Conservation (phyloP, 805 yeast genomes). For the Saccharomycopsis guyanensis region DNA sequence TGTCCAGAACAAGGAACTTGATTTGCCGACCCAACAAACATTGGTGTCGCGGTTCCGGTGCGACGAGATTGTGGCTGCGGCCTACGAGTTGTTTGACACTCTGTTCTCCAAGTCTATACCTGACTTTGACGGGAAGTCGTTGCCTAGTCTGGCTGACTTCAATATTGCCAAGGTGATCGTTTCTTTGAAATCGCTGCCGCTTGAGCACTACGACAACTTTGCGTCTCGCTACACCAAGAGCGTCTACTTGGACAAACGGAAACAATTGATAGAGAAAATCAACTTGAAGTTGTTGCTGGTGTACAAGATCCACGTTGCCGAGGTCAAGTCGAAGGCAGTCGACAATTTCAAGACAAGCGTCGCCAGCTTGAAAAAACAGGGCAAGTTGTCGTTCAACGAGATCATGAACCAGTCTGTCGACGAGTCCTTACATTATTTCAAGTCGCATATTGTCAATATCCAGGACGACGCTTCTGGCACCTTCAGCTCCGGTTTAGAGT, state of each 20-base stretch:
- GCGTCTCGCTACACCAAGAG: slow-evolving; percentile 69
- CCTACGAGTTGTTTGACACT: slow-evolving; percentile 39
- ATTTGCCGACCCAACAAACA: slow-evolving; percentile 93
- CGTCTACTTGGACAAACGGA: slow-evolving; percentile 62
- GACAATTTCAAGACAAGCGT: slow-evolving; percentile 26
- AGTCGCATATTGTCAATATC: slow-evolving; percentile 27
- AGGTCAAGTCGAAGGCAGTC: slow-evolving; percentile 31
- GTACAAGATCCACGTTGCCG: slow-evolving; percentile 34
- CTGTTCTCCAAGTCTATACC: slow-evolving; percentile 28
- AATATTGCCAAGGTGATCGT: slow-evolving; percentile 37
- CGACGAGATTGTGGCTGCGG: slow-evolving; percentile 66
- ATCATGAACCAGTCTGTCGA: neutral
- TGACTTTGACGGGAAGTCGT: slow-evolving; percentile 25
- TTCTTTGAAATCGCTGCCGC: slow-evolving; percentile 37
- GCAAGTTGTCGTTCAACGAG: slow-evolving; percentile 9
- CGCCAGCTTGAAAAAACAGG: slow-evolving; percentile 5
- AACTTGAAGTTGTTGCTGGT: slow-evolving; percentile 39
- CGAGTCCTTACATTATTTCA: slow-evolving; percentile 7
- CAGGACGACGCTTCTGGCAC: slow-evolving; percentile 23
- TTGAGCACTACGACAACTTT: slow-evolving; percentile 51
- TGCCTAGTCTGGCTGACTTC: slow-evolving; percentile 15
- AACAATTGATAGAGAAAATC: slow-evolving; percentile 40
- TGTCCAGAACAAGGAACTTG: slow-evolving; percentile 86
- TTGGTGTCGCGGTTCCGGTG: slow-evolving; percentile 92
- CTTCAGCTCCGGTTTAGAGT: slow-evolving; percentile 11